Evolutionary conservation across 75 land plant genomes (phyloP), one percentile per base, ranked within the genome.

Genomic region (Pinus taeda): DNA sequence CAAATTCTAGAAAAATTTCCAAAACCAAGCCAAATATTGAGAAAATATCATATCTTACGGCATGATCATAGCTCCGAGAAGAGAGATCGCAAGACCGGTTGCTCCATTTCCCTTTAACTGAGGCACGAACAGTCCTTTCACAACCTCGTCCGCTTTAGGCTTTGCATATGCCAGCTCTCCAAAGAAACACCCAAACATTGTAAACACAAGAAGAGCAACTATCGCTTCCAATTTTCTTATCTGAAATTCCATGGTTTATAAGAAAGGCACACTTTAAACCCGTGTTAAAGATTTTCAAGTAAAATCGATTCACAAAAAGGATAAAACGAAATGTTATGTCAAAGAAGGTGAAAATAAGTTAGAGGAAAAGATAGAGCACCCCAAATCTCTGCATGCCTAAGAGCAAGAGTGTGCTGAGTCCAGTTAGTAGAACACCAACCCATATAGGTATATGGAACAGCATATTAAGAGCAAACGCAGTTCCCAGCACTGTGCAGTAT

Each of bases 381-480:
- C 94, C 94, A 77, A 90, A 93, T 87, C 87, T 84, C 77, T 93
- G 95, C 59, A 93, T 70, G 20, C 84, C 93, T 8, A 95, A 88
- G 67, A 95, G 87, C 71, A 95, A 18, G 73, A 95, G 70, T 26
- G 93, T 91, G 81, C 91, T 90, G 13, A 91, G 73, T 57, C 92
- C 96, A 55, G 98, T 95, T 22, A 95, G 67, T 59, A 95, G 80
- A 42, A 95, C 98, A 15, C 98, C 98, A 57, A 58, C 39, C 98
- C 98, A 95, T 5, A 95, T 56, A 26, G 99, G 99, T 49, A 96
- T 85, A 0, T 76, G 81, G 84, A 96, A 96, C 26, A 96, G 92
- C 84, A 95, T 85, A 71, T 95, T 89, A 69, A 95, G 76, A 30
- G 98, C 98, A 81, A 89, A 90, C 12, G 95, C 98, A 15, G 98